phyloP scores from a whole-genome alignment of 2,329 filamentous ascomycete genomes.

The Cladosporium halotolerans region DNA sequence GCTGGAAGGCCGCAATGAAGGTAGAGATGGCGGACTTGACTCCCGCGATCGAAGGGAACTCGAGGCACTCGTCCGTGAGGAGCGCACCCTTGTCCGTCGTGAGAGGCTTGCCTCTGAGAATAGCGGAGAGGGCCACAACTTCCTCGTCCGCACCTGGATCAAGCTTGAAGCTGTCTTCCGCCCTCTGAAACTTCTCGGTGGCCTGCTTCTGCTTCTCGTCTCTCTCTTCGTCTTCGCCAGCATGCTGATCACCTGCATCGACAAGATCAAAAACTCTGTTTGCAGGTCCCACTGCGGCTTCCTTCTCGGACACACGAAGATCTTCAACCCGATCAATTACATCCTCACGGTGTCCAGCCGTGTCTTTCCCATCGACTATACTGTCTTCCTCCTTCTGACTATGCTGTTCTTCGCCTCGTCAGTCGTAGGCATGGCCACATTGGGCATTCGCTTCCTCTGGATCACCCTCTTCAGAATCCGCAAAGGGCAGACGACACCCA shows the following conservation, averaged over 20 bases:
- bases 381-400: slow-evolving; percentile 77
- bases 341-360: slow-evolving; percentile 73
- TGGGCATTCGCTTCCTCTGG: slow-evolving; percentile 96
- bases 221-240: slow-evolving; percentile 75
- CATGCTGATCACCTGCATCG: slow-evolving; percentile 91
- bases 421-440: slow-evolving; percentile 74
- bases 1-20: slow-evolving; percentile 76
- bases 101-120: slow-evolving; percentile 81
- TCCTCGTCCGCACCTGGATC: slow-evolving; percentile 68
- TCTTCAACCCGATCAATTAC: slow-evolving; percentile 95
- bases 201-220: slow-evolving; percentile 68
- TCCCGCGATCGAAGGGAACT: slow-evolving; percentile 84
- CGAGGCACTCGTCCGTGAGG: slow-evolving; percentile 79
- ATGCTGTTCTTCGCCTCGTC: slow-evolving; percentile 85
- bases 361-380: slow-evolving; percentile 86
- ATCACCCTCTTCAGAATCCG: slow-evolving; percentile 86
- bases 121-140: slow-evolving; percentile 68
- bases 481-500: slow-evolving; percentile 80
- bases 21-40: slow-evolving; percentile 67
- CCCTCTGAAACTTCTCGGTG: slow-evolving; percentile 81
- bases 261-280: slow-evolving; percentile 92
- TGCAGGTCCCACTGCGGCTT: slow-evolving; percentile 91
- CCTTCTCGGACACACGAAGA: slow-evolving; percentile 77
- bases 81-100: slow-evolving; percentile 83
- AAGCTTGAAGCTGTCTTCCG: slow-evolving; percentile 77